phyloP scores from a whole-genome alignment of 371 early-diverging fungal species.

The Mucor mucedo region DNA sequence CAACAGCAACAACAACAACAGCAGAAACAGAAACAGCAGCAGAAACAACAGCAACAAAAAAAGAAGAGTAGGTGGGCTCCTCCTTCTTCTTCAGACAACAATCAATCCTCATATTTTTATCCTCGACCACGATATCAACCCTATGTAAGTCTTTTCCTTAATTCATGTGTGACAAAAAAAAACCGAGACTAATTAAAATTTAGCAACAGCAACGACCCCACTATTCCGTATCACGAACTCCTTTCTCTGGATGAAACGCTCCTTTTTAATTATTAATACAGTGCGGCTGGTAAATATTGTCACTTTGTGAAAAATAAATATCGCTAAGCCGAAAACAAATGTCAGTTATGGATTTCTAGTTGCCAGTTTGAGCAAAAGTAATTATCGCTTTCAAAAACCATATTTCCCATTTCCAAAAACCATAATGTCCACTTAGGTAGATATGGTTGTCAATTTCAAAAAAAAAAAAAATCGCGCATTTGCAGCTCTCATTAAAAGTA shows the following conservation, averaged over 20 bases:
- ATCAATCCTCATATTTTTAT: conserved; percentile 12
- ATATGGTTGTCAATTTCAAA: too few relatives aligned
- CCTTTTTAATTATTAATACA: not conserved
- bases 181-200: not conserved
- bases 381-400: too few relatives aligned
- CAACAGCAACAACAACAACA: conserved; percentile 5
- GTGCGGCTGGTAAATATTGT: not conserved
- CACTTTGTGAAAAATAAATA: too few relatives aligned
- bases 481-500: too few relatives aligned
- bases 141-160: not conserved
- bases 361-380: too few relatives aligned
- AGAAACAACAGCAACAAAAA: not conserved
- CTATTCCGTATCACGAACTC: conserved; percentile 15
- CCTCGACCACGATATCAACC: conserved; percentile 22
- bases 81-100: not conserved
- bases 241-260: conserved; percentile 17
- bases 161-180: not conserved
- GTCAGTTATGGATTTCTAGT: too few relatives aligned
- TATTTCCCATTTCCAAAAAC: too few relatives aligned
- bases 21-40: not conserved
- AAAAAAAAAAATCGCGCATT: too few relatives aligned
- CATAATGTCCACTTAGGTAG: too few relatives aligned
- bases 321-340: too few relatives aligned
- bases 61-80: conserved; percentile 23
- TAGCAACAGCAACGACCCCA: conserved; percentile 10